A percentile compares a stretch with the other conserved stretches of the same genome.
phyloP scores from a whole-genome alignment of 2,329 filamentous ascomycete genomes.

The Aspergillus amoenus region DNA sequence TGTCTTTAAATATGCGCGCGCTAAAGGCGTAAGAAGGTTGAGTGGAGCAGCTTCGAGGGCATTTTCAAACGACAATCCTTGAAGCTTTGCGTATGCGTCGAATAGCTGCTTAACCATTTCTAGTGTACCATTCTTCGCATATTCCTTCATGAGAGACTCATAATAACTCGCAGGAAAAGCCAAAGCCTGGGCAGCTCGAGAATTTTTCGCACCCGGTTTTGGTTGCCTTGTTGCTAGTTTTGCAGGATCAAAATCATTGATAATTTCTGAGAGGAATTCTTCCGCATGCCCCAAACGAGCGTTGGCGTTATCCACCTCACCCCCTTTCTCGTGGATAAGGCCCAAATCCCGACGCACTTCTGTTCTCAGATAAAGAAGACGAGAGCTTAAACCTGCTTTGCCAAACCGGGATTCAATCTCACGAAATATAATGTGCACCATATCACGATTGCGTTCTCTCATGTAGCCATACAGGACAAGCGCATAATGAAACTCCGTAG shows the following conservation, averaged over 20 bases:
- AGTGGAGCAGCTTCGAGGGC: constrained; percentile 47
- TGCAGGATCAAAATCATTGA: constrained; percentile 39
- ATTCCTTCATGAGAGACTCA: constrained; percentile 56
- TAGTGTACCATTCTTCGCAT: constrained; percentile 49
- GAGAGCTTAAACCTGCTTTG: constrained; percentile 32
- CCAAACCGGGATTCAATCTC: constrained; percentile 40
- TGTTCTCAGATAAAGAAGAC: constrained; percentile 36
- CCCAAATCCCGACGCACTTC: constrained; percentile 37
- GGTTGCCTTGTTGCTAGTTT: constrained; percentile 47
- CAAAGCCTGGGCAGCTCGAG: constrained; percentile 41
- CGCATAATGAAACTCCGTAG: constrained; percentile 46
- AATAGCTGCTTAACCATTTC: constrained; percentile 56
- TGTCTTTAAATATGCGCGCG: constrained; percentile 63
- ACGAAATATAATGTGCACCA: constrained; percentile 53
- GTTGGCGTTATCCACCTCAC: constrained; percentile 11
- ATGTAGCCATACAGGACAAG: constrained; percentile 53
- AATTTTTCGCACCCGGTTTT: constrained; percentile 32
- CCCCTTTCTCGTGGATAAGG: constrained; percentile 16
- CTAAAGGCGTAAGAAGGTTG: constrained; percentile 62
- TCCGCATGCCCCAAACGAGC: constrained; percentile 35
- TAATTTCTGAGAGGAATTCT: constrained; percentile 36
- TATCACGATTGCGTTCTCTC: constrained; percentile 46
- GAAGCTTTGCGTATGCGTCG: constrained; percentile 47
- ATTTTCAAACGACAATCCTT: constrained; percentile 14
- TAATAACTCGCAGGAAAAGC: constrained; percentile 54